Evolutionary conservation across 1,139 yeast genomes (phyloP).

Genomic region (Casaregolazyma lundiana): DNA sequence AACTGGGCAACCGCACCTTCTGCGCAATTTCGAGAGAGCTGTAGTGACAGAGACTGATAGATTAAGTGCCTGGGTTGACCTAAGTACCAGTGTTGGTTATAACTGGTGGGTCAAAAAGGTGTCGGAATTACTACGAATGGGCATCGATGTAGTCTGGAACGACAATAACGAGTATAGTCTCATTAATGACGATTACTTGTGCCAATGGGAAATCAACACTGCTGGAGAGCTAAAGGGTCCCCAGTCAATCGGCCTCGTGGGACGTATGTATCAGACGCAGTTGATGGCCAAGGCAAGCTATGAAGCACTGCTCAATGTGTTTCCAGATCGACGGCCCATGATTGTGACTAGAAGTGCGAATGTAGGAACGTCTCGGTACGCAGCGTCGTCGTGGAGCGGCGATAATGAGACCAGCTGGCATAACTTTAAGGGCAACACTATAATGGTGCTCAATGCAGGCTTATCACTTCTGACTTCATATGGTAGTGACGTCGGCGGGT

Average conservation of each 20-base stretch:
- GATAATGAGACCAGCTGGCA: slow-evolving; percentile 12
- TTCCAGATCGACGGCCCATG: slow-evolving; percentile 9
- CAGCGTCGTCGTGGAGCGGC: slow-evolving; percentile 12
- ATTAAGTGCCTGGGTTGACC: slow-evolving; percentile 13
- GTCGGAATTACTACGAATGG: slow-evolving; percentile 3
- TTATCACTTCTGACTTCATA: slow-evolving; percentile 9
- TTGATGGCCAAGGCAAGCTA: slow-evolving; percentile 9
- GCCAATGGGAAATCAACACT: neutral
- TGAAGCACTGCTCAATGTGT: slow-evolving; percentile 8
- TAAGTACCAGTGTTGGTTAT: slow-evolving; percentile 7
- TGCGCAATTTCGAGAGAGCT: no score
- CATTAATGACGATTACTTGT: slow-evolving; percentile 4
- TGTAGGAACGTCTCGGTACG: slow-evolving; percentile 11
- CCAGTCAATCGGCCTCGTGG: slow-evolving; percentile 6
- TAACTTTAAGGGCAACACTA: slow-evolving; percentile 8
- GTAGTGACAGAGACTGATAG: no score
- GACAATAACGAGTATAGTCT: slow-evolving; percentile 12
- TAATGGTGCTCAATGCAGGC: slow-evolving; percentile 13
- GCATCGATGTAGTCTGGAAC: slow-evolving; percentile 11
- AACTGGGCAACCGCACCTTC: no score
- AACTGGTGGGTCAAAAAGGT: slow-evolving; percentile 10
- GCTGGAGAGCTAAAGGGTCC: neutral
- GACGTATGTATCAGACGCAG: slow-evolving; percentile 10
- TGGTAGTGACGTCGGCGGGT: slow-evolving; percentile 14
- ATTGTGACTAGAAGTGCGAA: slow-evolving; percentile 11